These are phyloP conservation scores for Logfia minima DNA, from an alignment of 129 eudicot species.

Conservation along the genomic window DNA sequence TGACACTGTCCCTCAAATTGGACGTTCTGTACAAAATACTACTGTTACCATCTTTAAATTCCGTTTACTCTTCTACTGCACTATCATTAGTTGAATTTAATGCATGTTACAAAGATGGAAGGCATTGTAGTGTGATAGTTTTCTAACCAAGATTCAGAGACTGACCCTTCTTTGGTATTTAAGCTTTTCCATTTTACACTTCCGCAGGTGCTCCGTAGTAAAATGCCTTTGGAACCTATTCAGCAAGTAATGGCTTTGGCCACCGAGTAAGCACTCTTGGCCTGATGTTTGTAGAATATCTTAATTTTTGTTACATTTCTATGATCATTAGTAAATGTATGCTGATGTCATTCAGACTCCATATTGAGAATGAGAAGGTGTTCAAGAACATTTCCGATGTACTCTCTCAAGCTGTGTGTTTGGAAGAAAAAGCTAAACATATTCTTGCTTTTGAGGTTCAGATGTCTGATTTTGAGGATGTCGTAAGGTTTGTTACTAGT, in stretches of 20 bases:
- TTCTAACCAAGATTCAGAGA: background rate
- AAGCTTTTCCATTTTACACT: conserved; percentile 16
- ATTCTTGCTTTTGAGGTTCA: conserved; percentile 57
- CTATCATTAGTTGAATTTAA: conserved; percentile 1
- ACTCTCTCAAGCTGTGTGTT: conserved; percentile 48
- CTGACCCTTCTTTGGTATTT: background rate
- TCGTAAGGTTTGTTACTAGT: conserved; percentile 54
- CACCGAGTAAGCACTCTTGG: conserved; percentile 50
- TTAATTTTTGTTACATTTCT: background rate
- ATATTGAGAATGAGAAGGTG: conserved; percentile 69
- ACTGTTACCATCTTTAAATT: background rate
- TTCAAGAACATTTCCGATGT: conserved; percentile 57
- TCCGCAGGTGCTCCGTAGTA: conserved; percentile 54
- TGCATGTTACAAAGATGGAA: background rate
- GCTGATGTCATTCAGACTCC: conserved; percentile 53
- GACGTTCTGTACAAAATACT: background rate
- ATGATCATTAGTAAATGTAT: conserved; percentile 12
- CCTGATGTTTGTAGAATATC: conserved; percentile 16
- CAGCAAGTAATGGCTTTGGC: conserved; percentile 69
- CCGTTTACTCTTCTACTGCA: background rate
- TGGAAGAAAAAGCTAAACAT: conserved; percentile 80
- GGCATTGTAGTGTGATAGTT: background rate
- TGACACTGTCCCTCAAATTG: background rate
- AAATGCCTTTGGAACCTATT: conserved; percentile 56
- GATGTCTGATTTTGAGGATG: conserved; percentile 69